Conservation (phyloP, 768 basidiomycete genomes). For the Pleurotus salmoneostramineus region DNA sequence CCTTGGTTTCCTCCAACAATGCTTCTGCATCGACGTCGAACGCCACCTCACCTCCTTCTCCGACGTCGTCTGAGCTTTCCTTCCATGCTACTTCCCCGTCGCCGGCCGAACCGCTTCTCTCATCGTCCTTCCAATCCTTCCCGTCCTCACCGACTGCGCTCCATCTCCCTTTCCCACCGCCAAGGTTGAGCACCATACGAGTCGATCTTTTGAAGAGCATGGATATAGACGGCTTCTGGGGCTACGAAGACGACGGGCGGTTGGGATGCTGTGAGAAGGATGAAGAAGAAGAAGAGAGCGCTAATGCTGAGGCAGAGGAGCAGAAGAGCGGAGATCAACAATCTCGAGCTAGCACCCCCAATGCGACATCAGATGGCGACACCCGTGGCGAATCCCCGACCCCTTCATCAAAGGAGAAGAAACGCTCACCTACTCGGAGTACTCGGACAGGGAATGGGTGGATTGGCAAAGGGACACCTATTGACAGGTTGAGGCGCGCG, state of each 20-base stretch:
- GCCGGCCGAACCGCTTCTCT: neutral
- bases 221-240: conserved; percentile 3
- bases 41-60: neutral
- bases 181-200: neutral
- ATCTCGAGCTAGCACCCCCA: too few species aligned
- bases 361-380: too few species aligned
- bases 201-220: conserved; percentile 5
- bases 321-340: too few species aligned
- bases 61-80: neutral
- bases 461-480: conserved; percentile 3
- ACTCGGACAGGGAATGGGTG: neutral
- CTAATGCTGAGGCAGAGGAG: neutral
- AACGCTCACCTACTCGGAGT: neutral
- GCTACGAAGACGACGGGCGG: neutral
- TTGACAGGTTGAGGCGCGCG: neutral
- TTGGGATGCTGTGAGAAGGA: neutral
- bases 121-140: conserved; percentile 1
- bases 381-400: too few species aligned
- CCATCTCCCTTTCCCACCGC: neutral
- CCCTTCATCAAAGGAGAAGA: neutral
- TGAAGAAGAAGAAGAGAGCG: neutral
- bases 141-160: conserved; percentile 4
- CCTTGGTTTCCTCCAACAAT: neutral
- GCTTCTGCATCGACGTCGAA: neutral
- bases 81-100: neutral